Evolutionary conservation across 2,329 filamentous ascomycete species (phyloP), one percentile per base, ranked within the genome.

Genomic region (Trichoderma sp.): DNA sequence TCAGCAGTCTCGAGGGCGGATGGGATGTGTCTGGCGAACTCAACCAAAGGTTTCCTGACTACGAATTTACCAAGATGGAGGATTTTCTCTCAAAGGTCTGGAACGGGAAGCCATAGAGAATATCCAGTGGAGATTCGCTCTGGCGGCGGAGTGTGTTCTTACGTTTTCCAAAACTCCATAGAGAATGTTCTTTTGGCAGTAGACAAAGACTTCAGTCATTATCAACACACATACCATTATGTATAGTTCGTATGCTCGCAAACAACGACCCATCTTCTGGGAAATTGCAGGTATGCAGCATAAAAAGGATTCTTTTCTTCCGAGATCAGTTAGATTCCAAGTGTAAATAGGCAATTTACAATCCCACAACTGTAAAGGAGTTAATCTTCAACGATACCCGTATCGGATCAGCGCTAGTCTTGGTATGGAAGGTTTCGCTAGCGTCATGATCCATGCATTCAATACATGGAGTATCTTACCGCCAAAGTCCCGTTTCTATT

Each of bases 11-110:
- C n/a, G 58, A 32, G 18, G 2, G 81, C 80, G 0, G 74, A 73
- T 82, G 80, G 77, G 75, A 77, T 66, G 78, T 82, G 1, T 78
- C 81, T 18, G 78, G 79, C 43, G 81, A 84, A 69, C 83, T 78
- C 76, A 86, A 86, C 69, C 70, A 77, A 60, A 72, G 82, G 21
- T 77, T 83, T 34, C 82, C 83, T 0, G 80, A 84, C 26, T 82
- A 81, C 49, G 66, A 80, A 67, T 85, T 85, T 59, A 79, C 74
- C 2, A 67, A 73, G 10, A 73, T 77, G 1, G 81, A 83, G 66
- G 79, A 81, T 11, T 84, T 84, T 70, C 70, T 85, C n/a, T 49
- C 46, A 13, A 13, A 24, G 46, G 46, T 49, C 10, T 49, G 46
- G 46, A 24, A 13, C 10, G 46, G 46, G 10, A 49, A 49, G 46